Evolutionary conservation across 805 yeast species (phyloP), one percentile per base, ranked within the genome.

Genomic region (Candida stauntonica): DNA sequence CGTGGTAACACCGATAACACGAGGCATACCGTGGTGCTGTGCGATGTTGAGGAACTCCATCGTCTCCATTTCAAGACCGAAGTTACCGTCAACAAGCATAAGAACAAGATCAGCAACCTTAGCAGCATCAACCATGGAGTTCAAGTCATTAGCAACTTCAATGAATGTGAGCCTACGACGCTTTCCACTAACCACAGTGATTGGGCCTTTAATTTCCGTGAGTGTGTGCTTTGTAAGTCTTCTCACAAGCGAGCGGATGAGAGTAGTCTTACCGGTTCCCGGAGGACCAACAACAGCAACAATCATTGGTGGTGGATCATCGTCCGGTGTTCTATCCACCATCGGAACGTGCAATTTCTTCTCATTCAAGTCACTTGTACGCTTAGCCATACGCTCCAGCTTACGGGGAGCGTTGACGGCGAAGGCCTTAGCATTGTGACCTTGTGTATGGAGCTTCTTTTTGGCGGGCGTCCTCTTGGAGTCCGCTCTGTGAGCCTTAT

Each of bases 251-350:
- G 97, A 87, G 59, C 87, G 82, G 54, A 93, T 86, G 54, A 93
- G 69, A 0, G 98, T 91, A 13, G 97, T 79, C 58, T 93, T 93
- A 48, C 99, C 99, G 0, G 98, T 93, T 13, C 99, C 99, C 8
- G 96, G 95, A 11, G 99, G 99, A 0, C 99, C 99, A 11, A 93
- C 96, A 7, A 93, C 95, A 0, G 96, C 96, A 17, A 93, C 87
- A 40, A 93, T 80, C 17, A 93, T 82, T 29, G 99, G 99, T 16
- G 97, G 97, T 4, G 98, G 96, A 51, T 86, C 94, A 55, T 91
- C 96, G 41, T 91, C 98, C 0, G 98, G 97, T 0, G 97, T 88
- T 51, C 98, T 72, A 60, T 93, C 95, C 35, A 93, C 83, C 97
- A 93, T 89, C 13, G 99, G 98, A 16, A 89, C 97, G 68, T 93